These are phyloP conservation scores for Metschnikowia shivogae DNA, from an alignment of 805 yeast species.

Conservation along the genomic window DNA sequence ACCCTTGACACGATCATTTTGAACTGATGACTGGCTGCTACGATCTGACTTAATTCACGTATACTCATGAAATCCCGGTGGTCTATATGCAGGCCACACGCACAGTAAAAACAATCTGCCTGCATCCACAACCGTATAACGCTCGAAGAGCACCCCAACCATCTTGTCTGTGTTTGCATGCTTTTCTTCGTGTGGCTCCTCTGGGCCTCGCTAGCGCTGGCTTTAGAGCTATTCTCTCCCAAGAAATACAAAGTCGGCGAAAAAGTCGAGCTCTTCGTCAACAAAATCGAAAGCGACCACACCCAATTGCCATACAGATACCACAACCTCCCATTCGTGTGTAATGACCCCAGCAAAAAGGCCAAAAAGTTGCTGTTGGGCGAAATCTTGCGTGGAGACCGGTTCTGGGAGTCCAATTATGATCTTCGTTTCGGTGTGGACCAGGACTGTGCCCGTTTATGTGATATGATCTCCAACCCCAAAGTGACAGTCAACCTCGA, in stretches of 20 bases:
- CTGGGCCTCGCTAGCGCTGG: constrained; percentile 8
- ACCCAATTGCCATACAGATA: constrained; percentile 75
- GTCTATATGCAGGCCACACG: too few relatives aligned
- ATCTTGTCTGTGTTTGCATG: constrained; percentile 5
- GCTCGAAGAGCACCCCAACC: not conserved
- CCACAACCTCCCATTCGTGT: constrained; percentile 73
- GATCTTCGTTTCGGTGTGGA: constrained; percentile 62
- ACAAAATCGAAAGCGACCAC: constrained; percentile 74
- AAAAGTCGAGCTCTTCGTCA: constrained; percentile 62
- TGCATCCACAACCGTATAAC: not conserved
- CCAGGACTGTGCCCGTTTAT: constrained; percentile 58
- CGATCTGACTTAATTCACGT: too few relatives aligned
- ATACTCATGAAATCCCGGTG: too few relatives aligned
- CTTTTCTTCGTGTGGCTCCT: constrained; percentile 7
- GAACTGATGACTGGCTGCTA: too few relatives aligned
- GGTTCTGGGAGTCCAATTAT: constrained; percentile 73
- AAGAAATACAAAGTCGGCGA: constrained; percentile 48
- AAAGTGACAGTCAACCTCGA: constrained; percentile 53
- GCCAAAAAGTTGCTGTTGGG: constrained; percentile 67
- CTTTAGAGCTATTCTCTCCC: constrained; percentile 27
- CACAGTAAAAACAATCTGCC: not conserved
- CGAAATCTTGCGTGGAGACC: constrained; percentile 75
- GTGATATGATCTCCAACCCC: constrained; percentile 59
- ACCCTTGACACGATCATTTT: too few relatives aligned
- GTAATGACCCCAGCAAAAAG: constrained; percentile 52